A percentile compares a stretch with the other conserved stretches of the same genome.
Conservation (phyloP, 192 early-diverging fungal genomes). For the Gonapodya sp. region DNA sequence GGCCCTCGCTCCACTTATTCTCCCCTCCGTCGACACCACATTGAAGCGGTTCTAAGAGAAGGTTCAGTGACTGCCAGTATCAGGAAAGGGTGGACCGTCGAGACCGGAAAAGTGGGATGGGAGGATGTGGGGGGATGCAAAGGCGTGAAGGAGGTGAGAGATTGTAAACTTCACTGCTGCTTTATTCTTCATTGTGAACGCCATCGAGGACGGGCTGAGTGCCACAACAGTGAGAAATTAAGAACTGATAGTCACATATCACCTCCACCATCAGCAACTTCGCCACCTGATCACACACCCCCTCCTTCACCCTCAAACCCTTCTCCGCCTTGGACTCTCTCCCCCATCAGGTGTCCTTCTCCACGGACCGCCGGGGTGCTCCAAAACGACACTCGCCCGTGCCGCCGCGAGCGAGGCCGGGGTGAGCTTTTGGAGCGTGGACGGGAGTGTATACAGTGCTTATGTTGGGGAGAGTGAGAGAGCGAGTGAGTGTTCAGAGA, state of each 20-base stretch:
- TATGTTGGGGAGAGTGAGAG: constrained; percentile 81
- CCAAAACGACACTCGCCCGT: constrained; percentile 77
- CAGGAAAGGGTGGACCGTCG: constrained; percentile 53
- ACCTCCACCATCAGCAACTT: not conserved
- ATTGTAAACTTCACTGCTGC: not conserved
- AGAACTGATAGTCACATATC: not conserved
- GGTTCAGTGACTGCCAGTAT: constrained; percentile 54
- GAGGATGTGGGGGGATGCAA: constrained; percentile 80
- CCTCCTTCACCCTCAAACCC: constrained; percentile 52
- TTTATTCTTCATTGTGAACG: not conserved
- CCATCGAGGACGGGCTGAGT: not conserved
- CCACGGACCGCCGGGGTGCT: constrained; percentile 95
- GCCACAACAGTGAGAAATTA: not conserved
- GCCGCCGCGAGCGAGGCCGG: constrained; percentile 55
- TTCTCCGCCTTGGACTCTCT: constrained; percentile 63
- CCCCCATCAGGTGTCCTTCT: constrained; percentile 83
- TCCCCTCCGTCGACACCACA: constrained; percentile 45
- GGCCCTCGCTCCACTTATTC: not conserved
- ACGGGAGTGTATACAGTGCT: constrained; percentile 67
- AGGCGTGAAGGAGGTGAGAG: constrained; percentile 60
- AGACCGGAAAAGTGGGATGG: constrained; percentile 56
- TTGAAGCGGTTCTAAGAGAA: constrained; percentile 47
- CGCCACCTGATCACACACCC: constrained; percentile 28
- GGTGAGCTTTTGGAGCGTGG: constrained; percentile 21
- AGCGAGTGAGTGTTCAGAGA: constrained; percentile 29